Evolutionary conservation across 2,329 filamentous ascomycete species (phyloP), one percentile per base, ranked within the genome.

Genomic region (Sporothrix phasma): DNA sequence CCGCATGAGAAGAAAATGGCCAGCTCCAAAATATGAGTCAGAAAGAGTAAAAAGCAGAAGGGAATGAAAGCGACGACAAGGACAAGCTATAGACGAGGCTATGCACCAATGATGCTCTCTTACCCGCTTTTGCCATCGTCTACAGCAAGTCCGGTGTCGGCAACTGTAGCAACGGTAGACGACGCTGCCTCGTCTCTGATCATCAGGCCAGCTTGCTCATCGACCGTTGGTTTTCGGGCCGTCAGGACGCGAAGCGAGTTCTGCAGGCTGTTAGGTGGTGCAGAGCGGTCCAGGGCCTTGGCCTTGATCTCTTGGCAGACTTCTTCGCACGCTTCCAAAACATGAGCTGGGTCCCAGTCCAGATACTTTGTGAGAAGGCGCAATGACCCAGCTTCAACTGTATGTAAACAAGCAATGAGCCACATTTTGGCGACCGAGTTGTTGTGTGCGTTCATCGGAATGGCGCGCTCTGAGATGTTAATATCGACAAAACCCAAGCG

Each of bases 331-430:
- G 76, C 73, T 31, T 72, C 71, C 54, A 79, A 77, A 64, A 80
- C 81, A 39, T 78, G 73, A 1, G 81, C 76, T 0, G 79, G 72
- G 24, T 79, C 76, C 81, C 81, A 84, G 7, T 74, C 79, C 73
- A 82, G 78, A 56, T 81, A 74, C 67, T 77, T 78, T 1, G 81
- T 84, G 64, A 85, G 74, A 11, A 80, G 74, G 39, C 83, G 76
- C 66, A 85, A 70, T 1, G 77, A 74, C 46, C 78, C 73, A 0
- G 76, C 76, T 45, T 76, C 76, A 1, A 80, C 74, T 5, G 76
- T 73, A 34, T 79, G 76, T 22, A 73, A 66, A 13, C 80, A 71
- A 34, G 76, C 75, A 10, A 75, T 73, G 63, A 77, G 74, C 76
- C 78, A 79, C 65, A 80, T 75, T 34, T 77, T 70, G 2, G 79